Evolutionary conservation across 148 eudicot species (phyloP).

Genomic region (Persicaria maculosa): DNA sequence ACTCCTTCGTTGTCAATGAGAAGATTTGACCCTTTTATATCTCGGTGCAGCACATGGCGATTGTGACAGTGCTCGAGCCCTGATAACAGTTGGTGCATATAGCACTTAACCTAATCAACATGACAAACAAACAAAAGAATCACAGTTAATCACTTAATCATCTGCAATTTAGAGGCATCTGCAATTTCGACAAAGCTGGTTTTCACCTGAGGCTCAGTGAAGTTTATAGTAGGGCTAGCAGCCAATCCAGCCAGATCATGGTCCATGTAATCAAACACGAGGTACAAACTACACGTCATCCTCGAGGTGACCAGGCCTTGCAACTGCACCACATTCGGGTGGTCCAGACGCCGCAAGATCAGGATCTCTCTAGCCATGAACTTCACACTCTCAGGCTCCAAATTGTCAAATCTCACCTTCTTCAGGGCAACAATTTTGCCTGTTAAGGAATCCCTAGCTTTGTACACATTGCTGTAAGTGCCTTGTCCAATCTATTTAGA

Average conservation of each 20-base stretch:
- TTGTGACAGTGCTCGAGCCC: conserved; percentile 92
- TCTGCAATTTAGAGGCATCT: neutral
- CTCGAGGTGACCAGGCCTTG: conserved; percentile 80
- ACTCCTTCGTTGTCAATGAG: conserved; percentile 63
- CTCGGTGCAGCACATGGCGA: conserved; percentile 65
- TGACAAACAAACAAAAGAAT: neutral
- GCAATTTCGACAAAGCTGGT: neutral
- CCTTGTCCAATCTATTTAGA: conserved; percentile 77
- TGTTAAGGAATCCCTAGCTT: conserved; percentile 64
- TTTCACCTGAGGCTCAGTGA: conserved; percentile 74
- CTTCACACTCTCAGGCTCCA: conserved; percentile 85
- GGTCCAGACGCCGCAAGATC: conserved; percentile 68
- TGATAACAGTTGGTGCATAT: conserved; percentile 68
- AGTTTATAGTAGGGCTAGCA: conserved; percentile 59
- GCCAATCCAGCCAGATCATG: conserved; percentile 88
- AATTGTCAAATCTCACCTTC: conserved; percentile 82
- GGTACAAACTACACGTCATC: conserved; percentile 82
- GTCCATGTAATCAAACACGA: conserved; percentile 81
- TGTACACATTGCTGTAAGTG: conserved; percentile 87
- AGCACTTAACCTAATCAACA: conserved; percentile 62
- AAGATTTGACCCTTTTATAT: conserved; percentile 84
- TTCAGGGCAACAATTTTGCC: conserved; percentile 78
- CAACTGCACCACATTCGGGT: conserved; percentile 67
- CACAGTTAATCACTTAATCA: neutral
- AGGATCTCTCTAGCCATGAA: conserved; percentile 88